These are phyloP conservation scores for Yamadazyma triangularis DNA, from an alignment of 1,139 yeast genomes.

Conservation along the genomic window DNA sequence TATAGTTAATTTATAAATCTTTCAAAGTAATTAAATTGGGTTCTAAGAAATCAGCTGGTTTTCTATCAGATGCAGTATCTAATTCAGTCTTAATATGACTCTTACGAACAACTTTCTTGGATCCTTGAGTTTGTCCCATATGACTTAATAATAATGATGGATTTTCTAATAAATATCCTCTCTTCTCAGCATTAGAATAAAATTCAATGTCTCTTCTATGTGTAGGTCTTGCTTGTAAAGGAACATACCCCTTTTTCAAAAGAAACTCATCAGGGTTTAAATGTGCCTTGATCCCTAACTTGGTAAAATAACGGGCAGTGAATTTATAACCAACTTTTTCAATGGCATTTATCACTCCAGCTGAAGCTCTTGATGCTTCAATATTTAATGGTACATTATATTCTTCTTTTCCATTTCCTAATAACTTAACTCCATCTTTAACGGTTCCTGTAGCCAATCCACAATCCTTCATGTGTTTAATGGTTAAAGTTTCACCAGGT, in stretches of 20 bases:
- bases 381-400: conserved; percentile 63
- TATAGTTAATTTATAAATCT: too few species aligned
- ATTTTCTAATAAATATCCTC: conserved; percentile 65
- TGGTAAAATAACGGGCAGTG: conserved; percentile 68
- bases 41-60: conserved; percentile 14
- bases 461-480: conserved; percentile 59
- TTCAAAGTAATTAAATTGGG: conserved; percentile 10
- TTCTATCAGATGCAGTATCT: conserved; percentile 27
- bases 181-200: conserved; percentile 65
- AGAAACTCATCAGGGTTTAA: conserved; percentile 69
- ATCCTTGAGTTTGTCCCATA: conserved; percentile 18
- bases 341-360: conserved; percentile 66
- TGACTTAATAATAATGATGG: conserved; percentile 36
- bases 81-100: conserved; percentile 26
- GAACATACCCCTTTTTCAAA: conserved; percentile 70
- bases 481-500: conserved; percentile 60
- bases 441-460: conserved; percentile 71
- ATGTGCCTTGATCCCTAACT: conserved; percentile 67
- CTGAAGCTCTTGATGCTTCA: conserved; percentile 80
- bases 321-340: conserved; percentile 70
- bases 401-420: conserved; percentile 60
- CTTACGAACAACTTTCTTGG: conserved; percentile 18
- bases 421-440: conserved; percentile 76
- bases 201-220: conserved; percentile 74
- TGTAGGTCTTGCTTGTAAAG: conserved; percentile 83